Evolutionary conservation across 2,329 filamentous ascomycete species (phyloP).

Genomic region (Claviceps spartinae): DNA sequence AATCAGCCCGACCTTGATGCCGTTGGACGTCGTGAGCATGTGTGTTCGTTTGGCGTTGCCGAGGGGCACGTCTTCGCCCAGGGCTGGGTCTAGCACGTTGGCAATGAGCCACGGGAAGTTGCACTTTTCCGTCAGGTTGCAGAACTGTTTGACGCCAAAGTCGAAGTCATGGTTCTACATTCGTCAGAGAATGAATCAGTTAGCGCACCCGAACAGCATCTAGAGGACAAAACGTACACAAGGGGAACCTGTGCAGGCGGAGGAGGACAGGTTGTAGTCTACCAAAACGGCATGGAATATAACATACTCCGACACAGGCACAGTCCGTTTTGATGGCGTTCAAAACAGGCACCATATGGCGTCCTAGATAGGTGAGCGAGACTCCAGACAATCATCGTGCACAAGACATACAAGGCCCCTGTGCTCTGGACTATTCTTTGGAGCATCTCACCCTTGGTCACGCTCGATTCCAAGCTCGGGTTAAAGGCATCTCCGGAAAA

Average conservation of each 20-base stretch:
- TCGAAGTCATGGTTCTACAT: slow-evolving; percentile 77
- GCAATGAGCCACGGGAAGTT: slow-evolving; percentile 81
- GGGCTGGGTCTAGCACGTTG: slow-evolving; percentile 72
- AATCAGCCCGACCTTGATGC: slow-evolving; percentile 73
- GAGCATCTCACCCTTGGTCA: slow-evolving; percentile 57
- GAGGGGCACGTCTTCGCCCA: slow-evolving; percentile 62
- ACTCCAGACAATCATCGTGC: not conserved
- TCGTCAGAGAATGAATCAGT: no score
- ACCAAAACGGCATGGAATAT: not conserved
- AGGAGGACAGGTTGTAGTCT: not conserved
- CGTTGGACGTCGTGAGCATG: slow-evolving; percentile 69
- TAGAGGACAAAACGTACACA: not conserved
- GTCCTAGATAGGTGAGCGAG: slow-evolving; percentile 26
- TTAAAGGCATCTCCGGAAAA: slow-evolving; percentile 93
- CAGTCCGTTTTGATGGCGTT: slow-evolving; percentile 66
- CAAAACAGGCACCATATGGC: slow-evolving; percentile 78
- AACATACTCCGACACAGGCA: slow-evolving; percentile 65
- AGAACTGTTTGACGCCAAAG: slow-evolving; percentile 74
- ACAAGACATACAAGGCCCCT: no score
- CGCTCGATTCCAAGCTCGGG: slow-evolving; percentile 73
- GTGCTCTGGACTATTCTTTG: not conserved
- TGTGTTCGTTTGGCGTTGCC: slow-evolving; percentile 62
- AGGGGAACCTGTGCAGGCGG: not conserved
- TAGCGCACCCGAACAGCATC: no score
- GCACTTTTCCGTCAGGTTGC: slow-evolving; percentile 58